These are phyloP conservation scores for Apiospora koreana DNA, from an alignment of 2,329 filamentous ascomycete species.

Conservation along the genomic window DNA sequence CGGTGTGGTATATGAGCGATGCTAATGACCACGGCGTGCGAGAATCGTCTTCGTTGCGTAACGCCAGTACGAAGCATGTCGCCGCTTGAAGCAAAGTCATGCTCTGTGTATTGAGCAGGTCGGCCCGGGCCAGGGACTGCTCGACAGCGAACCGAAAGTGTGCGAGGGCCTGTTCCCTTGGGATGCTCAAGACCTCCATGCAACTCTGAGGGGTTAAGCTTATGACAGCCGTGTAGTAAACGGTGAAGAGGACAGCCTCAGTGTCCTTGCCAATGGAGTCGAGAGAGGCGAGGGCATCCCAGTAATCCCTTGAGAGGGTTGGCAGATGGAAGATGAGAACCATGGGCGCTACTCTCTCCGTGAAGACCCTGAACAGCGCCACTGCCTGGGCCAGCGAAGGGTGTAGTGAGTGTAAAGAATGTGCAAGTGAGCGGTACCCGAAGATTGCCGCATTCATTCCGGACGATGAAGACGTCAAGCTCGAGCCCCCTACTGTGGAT, in stretches of 20 bases:
- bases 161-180: neutral
- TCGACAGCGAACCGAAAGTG: slow-evolving; percentile 1
- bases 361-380: slow-evolving; percentile 25
- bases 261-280: slow-evolving; percentile 22
- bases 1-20: neutral
- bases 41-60: slow-evolving; percentile 4
- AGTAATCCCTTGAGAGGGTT: slow-evolving; percentile 20
- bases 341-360: slow-evolving; percentile 28
- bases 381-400: slow-evolving; percentile 25
- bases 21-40: slow-evolving; percentile 6
- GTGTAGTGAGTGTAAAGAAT: slow-evolving; percentile 26
- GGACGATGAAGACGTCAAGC: neutral
- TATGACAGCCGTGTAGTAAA: slow-evolving; percentile 4
- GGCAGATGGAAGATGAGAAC: slow-evolving; percentile 33
- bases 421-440: slow-evolving; percentile 25
- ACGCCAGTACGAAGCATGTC: neutral
- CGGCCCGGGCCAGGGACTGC: slow-evolving; percentile 1
- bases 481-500: neutral
- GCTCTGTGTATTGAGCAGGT: slow-evolving; percentile 6
- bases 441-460: slow-evolving; percentile 26
- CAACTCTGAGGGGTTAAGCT: neutral
- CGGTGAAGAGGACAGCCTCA: slow-evolving; percentile 16
- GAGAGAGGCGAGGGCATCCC: slow-evolving; percentile 13
- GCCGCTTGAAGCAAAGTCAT: slow-evolving; percentile 1
- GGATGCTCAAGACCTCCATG: neutral